These are phyloP conservation scores for Tuber microsphaerosporum DNA, from an alignment of 495 filamentous ascomycete species.

Conservation along the genomic window DNA sequence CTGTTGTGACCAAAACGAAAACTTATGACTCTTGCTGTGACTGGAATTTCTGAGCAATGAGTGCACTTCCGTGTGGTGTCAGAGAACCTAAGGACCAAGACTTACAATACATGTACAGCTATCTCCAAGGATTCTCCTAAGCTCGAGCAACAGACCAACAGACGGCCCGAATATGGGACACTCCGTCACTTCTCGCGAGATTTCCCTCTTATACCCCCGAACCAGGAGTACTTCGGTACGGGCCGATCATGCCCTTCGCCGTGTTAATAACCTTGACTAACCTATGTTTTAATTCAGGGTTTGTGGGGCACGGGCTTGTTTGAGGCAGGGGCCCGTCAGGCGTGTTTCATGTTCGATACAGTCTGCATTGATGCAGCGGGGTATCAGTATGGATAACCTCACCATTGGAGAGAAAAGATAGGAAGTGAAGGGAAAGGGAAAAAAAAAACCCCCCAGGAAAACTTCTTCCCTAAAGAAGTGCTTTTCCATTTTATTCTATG, in stretches of 20 bases:
- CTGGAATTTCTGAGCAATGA: not conserved
- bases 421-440: not conserved
- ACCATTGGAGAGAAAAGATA: not conserved
- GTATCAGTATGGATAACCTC: not conserved
- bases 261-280: not conserved
- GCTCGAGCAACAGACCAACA: not conserved
- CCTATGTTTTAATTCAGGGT: not conserved
- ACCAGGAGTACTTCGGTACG: not conserved
- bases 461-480: not conserved
- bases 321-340: not conserved
- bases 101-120: not conserved
- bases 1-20: not conserved
- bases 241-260: not conserved
- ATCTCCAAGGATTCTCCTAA: not conserved
- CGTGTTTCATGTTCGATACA: constrained; percentile 5
- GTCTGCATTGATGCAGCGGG: not conserved
- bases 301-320: not conserved
- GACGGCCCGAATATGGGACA: not conserved
- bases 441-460: not conserved
- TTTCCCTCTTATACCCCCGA: not conserved
- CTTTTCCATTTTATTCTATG: constrained; percentile 2
- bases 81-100: not conserved
- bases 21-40: not conserved
- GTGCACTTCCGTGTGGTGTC: not conserved
- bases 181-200: not conserved